These are phyloP conservation scores for Schizophyllum amplum DNA, from an alignment of 1,284 basidiomycete genomes.

Conservation along the genomic window DNA sequence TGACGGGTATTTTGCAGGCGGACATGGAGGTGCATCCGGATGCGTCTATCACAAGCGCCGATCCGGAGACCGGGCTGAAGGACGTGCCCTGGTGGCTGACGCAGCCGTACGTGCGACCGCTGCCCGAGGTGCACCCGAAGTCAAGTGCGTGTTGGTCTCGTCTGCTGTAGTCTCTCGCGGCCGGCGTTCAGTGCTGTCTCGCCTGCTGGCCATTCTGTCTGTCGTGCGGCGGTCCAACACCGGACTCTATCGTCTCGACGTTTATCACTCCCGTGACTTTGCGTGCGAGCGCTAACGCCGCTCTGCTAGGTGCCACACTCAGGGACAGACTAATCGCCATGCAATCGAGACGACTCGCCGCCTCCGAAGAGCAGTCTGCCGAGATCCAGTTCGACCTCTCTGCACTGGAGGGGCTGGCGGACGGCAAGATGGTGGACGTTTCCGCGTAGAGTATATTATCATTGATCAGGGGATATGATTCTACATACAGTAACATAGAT, in stretches of 20 bases:
- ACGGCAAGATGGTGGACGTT: no score
- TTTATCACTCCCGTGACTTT: no score
- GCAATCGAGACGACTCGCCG: background rate
- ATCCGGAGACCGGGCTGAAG: slow-evolving; percentile 40
- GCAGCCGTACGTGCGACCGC: slow-evolving; percentile 77
- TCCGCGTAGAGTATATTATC: no score
- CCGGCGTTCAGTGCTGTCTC: no score
- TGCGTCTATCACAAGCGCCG: background rate
- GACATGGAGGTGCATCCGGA: background rate
- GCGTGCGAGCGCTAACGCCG: background rate
- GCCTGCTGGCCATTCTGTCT: background rate
- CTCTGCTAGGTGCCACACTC: background rate
- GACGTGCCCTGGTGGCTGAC: slow-evolving; percentile 77
- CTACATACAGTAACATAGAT: no score
- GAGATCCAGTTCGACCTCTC: no score
- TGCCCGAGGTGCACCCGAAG: slow-evolving; percentile 6
- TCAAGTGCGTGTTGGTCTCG: background rate
- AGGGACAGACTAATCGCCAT: background rate
- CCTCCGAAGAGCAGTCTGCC: no score
- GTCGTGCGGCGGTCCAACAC: background rate
- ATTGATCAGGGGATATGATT: no score
- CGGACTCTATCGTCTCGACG: background rate
- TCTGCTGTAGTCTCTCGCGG: background rate
- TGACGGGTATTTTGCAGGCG: no score
- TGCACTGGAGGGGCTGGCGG: no score